Evolutionary conservation across 2,329 filamentous ascomycete genomes (phyloP), one percentile per base, ranked within the genome.

Genomic region (Claviceps cyperi): DNA sequence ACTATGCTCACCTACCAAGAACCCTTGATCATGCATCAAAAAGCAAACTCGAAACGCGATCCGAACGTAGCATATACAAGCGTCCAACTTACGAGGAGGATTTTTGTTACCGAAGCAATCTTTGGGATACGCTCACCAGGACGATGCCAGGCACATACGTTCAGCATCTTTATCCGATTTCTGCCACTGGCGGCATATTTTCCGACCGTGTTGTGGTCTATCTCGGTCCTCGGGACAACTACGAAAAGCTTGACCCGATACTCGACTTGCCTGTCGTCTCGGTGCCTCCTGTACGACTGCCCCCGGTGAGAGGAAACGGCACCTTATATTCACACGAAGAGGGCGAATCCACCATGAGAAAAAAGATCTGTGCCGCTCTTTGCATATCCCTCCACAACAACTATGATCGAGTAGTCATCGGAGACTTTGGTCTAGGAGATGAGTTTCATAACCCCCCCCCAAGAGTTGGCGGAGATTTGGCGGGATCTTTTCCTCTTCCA

Each of bases 181-280:
- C 83, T 3, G 75, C 78, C 24, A 76, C 74, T 53, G 83, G 83
- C 4, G 84, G 81, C 1, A 79, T 89, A 50, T 79, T 84, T 57
- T 87, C 83, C 2, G 76, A 79, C 43, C 72, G 76, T 55, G 83
- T 88, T 49, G 83, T 86, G 14, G 78, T 89, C 14, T 88, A 84
- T 61, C 80, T 84, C 41, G 83, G 83, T 0, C 78, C 82, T 15
- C 78, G 84, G 8, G 77, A 83, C 55, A 72, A 73, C 49, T 86
- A 86, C 59, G 72, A 78, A 54, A 68, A 71, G 49, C 73, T 80
- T 54, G 63, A 70, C 24, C 60, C 64, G 45, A 84, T 75, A 76
- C 67, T 66, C 56, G 70, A 76, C 44, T 66, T 87, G 32, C 83
- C 84, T 9, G 81, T 89, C 15, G 77, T 88, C 50, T 86, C 83